These are phyloP conservation scores for Xylaria sp. DNA, from an alignment of 2,329 filamentous ascomycete genomes.

Conservation along the genomic window DNA sequence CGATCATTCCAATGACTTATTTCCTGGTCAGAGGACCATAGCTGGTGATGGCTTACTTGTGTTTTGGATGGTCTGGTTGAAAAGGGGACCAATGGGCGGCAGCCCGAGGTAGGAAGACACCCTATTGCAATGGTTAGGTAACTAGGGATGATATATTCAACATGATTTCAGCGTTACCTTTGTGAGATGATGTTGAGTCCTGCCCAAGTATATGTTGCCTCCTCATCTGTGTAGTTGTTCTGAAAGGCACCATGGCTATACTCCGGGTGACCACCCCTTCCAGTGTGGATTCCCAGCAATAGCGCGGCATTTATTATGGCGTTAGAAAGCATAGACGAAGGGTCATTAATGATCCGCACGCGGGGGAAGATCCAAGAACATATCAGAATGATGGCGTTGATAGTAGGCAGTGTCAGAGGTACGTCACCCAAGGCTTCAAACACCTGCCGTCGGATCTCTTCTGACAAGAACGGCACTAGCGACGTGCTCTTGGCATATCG, in stretches of 20 bases:
- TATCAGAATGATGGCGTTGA: slow-evolving; percentile 49
- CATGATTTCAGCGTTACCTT: slow-evolving; percentile 31
- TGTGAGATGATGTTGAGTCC: slow-evolving; percentile 49
- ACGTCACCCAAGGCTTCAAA: slow-evolving; percentile 40
- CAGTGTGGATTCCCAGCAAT: slow-evolving; percentile 48
- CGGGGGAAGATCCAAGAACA: slow-evolving; percentile 49
- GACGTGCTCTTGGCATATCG: slow-evolving; percentile 42
- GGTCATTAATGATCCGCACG: slow-evolving; percentile 47
- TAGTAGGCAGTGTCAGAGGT: slow-evolving; percentile 42
- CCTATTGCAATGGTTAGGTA: slow-evolving; percentile 35
- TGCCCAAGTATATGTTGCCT: slow-evolving; percentile 49
- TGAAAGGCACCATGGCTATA: slow-evolving; percentile 42
- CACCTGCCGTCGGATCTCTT: slow-evolving; percentile 43
- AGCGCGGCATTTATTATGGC: slow-evolving; percentile 45
- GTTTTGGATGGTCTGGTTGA: slow-evolving; percentile 46
- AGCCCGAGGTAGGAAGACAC: slow-evolving; percentile 41
- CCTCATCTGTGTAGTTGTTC: slow-evolving; percentile 44
- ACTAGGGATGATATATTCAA: background rate
- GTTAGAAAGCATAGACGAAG: slow-evolving; percentile 43
- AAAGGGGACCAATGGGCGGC: slow-evolving; percentile 41
- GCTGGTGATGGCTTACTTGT: slow-evolving; percentile 24
- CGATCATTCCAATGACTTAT: background rate
- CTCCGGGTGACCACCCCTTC: slow-evolving; percentile 45
- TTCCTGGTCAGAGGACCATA: background rate
- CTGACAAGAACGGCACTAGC: slow-evolving; percentile 41